phyloP scores from a whole-genome alignment of 2,329 filamentous ascomycete genomes.

The Xenoacremonium recifei region DNA sequence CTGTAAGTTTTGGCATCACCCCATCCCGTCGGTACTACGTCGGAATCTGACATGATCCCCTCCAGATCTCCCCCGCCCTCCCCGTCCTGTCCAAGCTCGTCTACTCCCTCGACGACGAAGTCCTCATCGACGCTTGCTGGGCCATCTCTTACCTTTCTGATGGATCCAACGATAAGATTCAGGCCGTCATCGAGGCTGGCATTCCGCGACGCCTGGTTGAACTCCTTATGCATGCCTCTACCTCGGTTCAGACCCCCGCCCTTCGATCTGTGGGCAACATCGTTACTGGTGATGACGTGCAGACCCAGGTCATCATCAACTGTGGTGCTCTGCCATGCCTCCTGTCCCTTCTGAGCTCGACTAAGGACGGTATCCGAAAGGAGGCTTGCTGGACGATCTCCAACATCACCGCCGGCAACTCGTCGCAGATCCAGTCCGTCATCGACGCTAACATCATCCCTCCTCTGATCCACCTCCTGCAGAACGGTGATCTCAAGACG shows the following conservation, averaged over 20 bases:
- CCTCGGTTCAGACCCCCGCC: slow-evolving; percentile 95
- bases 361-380: slow-evolving; percentile 98
- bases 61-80: slow-evolving; percentile 86
- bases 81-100: slow-evolving; percentile 96
- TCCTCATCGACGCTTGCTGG: slow-evolving; percentile 99
- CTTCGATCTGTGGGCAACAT: slow-evolving; percentile 98
- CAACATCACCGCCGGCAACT: slow-evolving; percentile 98
- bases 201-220: slow-evolving; percentile 96
- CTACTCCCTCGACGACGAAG: slow-evolving; percentile 97
- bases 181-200: slow-evolving; percentile 96
- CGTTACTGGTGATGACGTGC: slow-evolving; percentile 95
- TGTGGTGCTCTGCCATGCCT: slow-evolving; percentile 89
- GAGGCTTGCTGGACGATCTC: slow-evolving; percentile 99
- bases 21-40: slow-evolving; percentile 11
- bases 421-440: slow-evolving; percentile 93
- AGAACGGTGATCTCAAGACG: slow-evolving; percentile 97
- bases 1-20: slow-evolving; percentile 57
- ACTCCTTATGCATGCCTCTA: slow-evolving; percentile 96
- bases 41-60: too few relatives aligned
- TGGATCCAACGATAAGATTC: slow-evolving; percentile 98
- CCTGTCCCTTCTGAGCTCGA: slow-evolving; percentile 90
- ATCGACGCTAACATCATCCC: slow-evolving; percentile 97
- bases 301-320: slow-evolving; percentile 99
- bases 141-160: slow-evolving; percentile 98
- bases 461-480: slow-evolving; percentile 91